Percentiles rank a stretch among this genome's conserved stretches.
Conservation (phyloP, 345 rosid species). For the Melaleuca alternifolia region DNA sequence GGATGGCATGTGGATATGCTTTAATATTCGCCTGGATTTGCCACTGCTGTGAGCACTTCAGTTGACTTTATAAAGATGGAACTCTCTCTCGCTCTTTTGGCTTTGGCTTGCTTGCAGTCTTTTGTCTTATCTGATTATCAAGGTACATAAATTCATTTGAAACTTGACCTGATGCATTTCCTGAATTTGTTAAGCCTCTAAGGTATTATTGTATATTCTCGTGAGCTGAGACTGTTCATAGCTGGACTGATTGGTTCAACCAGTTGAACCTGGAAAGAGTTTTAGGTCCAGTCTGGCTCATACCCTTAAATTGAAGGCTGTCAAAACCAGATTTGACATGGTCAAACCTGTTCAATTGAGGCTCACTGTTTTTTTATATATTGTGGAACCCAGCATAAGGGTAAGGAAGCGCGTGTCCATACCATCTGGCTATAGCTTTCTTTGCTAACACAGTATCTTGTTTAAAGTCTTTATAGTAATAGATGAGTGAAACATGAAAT, state of each 20-base stretch:
- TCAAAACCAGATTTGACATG: not conserved
- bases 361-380: not conserved
- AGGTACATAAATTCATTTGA: conserved; percentile 33
- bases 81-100: conserved; percentile 24
- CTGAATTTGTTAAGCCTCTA: not conserved
- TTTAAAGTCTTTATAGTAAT: not conserved
- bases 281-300: not conserved
- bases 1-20: conserved; percentile 3
- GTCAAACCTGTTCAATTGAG: not conserved
- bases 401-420: not conserved
- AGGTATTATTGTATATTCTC: not conserved
- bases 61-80: conserved; percentile 45
- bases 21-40: not conserved
- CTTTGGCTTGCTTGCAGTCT: conserved; percentile 39
- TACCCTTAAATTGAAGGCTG: not conserved
- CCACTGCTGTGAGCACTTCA: conserved; percentile 3
- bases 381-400: not conserved
- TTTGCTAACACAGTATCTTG: not conserved
- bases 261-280: not conserved
- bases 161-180: not conserved
- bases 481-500: not conserved
- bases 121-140: conserved; percentile 53
- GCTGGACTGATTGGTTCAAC: not conserved
- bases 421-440: not conserved
- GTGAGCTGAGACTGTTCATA: not conserved